Conservation (phyloP, 331 rosid species). For the Quercus lobata region DNA sequence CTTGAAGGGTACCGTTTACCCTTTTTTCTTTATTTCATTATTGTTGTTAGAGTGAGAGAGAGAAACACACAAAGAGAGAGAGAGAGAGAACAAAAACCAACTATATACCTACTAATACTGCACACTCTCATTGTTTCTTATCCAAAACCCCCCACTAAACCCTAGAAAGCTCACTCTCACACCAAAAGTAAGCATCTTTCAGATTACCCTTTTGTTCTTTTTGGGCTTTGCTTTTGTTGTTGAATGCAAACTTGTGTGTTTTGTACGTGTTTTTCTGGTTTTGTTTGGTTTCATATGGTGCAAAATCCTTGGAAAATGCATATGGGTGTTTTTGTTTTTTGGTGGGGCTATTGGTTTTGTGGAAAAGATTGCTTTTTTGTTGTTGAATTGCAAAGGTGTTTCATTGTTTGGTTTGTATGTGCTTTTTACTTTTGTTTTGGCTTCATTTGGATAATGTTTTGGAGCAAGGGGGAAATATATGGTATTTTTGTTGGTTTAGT, state of each 20-base stretch:
- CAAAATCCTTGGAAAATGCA: too few species aligned
- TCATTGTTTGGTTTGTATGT: not conserved
- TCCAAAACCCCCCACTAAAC: constrained; percentile 33
- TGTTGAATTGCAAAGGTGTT: not conserved
- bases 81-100: too few species aligned
- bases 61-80: too few species aligned
- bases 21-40: not conserved
- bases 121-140: constrained; percentile 9
- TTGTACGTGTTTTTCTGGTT: too few species aligned
- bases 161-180: constrained; percentile 5
- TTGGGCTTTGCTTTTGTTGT: not conserved
- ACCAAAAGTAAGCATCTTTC: not conserved
- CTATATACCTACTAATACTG: not conserved
- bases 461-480: too few species aligned
- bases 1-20: not conserved
- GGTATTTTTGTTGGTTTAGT: not conserved
- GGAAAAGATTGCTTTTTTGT: not conserved
- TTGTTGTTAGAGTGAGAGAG: too few species aligned
- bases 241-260: not conserved
- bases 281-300: too few species aligned
- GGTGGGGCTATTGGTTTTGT: too few species aligned
- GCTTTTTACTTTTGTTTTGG: not conserved
- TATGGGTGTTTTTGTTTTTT: too few species aligned
- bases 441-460: not conserved
- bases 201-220: not conserved